Evolutionary conservation across 345 rosid species (phyloP), one percentile per base, ranked within the genome.

Genomic region (Garcia nutans): DNA sequence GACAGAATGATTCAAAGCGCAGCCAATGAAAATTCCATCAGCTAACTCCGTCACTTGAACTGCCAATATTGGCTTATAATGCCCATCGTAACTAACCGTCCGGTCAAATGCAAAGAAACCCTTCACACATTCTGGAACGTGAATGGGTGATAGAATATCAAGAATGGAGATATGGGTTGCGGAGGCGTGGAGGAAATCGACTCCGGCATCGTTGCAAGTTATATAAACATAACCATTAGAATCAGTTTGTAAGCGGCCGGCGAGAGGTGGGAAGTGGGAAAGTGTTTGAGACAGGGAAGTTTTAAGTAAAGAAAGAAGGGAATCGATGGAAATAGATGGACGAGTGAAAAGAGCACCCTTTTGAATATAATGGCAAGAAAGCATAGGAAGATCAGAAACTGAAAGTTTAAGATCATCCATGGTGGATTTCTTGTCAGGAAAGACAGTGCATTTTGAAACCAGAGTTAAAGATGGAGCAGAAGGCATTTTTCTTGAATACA

Each of bases 331-430:
- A 64, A 81, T 13, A 8, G 83, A 75, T 10, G 94, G 88, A 20
- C 83, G 83, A 10, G 86, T 80, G 78, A 93, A 92, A 78, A 93
- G 96, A 42, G 83, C 76, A 0, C 99, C 99, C 81, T 96, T 96
- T 24, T 96, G 98, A 77, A 95, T 95, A 77, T 91, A 95, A 74
- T 93, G 97, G 80, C 98, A 93, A 68, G 99, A 95, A 55, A 95
- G 87, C 99, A 95, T 93, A 0, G 98, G 97, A 55, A 95, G 99
- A 86, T 95, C 99, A 71, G 96, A 93, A 78, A 88, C 97, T 2
- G 99, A 90, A 59, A 95, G 94, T 81, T 91, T 87, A 44, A 95
- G 86, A 81, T 95, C 93, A 44, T 52, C 86, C 37, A 89, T 72
- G 0, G 81, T 78, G 47, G 99, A 90, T 65, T 74, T 88, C 49